Base-by-base conservation (phyloP, 169 alveolate species). In the Eimeria zaria region DNA sequence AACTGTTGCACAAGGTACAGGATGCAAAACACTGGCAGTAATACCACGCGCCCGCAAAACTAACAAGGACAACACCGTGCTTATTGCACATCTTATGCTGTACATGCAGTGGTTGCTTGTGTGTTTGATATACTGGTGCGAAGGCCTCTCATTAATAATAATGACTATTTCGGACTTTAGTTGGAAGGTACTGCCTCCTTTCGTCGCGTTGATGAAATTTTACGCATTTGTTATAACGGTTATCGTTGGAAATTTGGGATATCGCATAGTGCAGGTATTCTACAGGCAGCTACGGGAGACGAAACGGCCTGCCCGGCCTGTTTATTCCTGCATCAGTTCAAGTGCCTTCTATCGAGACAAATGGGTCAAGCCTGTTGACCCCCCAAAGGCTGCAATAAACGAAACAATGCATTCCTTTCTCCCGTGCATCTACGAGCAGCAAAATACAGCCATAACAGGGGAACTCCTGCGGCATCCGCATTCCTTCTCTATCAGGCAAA, bases 221-320 rank as follows among this genome's bases (percentile, higher is more conserved):
- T 41, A 58, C 51, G 78, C 64, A 62, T 36, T 30, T 1, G 58
- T 87, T 44, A 27, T 41, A 18, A 62, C 93, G 44, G 71, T 87
- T 20, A 16, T 36, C 7, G 48, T 58, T 6, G 93, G 93, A 6
- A 36, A 62, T 18, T 39, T 62, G 60, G 93, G 83, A 33, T 87
- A 87, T 48, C 93, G 60, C 51, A 87, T 87, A 33, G 93, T 87
- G 74, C 93, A 48, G 58, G 51, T 62, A n/a, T 87, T 87, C n/a
- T 48, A 41, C 80, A 27, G 83, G 64, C 81, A 87, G 24, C 44
- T 87, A 36, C 55, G 93, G 62, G 93, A 87, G 60, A 83, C 64
- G 33, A 87, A 87, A 55, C 93, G 93, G 9, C 81, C 81, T 3
- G 62, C 64, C 0, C 60, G 51, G 51, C 93, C 91, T 20, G 18